phyloP scores from a whole-genome alignment of 1,139 yeast species.

The Yamadazyma sp. region DNA sequence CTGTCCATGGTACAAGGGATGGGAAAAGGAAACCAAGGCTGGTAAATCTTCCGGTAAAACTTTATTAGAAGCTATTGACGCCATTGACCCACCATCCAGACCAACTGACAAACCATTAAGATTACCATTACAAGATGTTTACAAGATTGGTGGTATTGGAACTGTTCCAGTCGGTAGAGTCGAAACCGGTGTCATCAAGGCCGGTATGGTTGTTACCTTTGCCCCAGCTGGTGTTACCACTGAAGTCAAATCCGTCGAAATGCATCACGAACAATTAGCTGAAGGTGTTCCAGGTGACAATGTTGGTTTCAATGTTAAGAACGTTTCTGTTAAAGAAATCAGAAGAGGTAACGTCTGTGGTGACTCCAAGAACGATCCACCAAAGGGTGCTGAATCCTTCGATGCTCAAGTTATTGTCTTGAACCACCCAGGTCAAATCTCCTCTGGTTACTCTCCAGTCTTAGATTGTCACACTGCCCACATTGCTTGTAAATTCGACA shows the following conservation, averaged over 20 bases:
- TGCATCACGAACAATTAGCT: constrained; percentile 87
- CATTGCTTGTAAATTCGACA: constrained; percentile 81
- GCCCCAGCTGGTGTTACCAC: constrained; percentile 94
- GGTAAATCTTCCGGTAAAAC: constrained; percentile 83
- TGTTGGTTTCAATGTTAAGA: constrained; percentile 94
- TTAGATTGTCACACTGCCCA: constrained; percentile 95
- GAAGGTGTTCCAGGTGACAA: constrained; percentile 96
- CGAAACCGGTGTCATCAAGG: constrained; percentile 89
- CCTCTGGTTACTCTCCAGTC: constrained; percentile 92
- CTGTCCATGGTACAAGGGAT: constrained; percentile 87
- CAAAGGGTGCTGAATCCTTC: constrained; percentile 80
- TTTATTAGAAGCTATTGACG: constrained; percentile 83
- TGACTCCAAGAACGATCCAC: constrained; percentile 95
- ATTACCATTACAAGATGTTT: constrained; percentile 89
- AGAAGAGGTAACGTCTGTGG: constrained; percentile 96
- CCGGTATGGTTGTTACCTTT: constrained; percentile 87
- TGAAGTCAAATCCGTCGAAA: constrained; percentile 91
- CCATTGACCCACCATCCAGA: no score
- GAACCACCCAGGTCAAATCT: constrained; percentile 93
- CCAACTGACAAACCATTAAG: constrained; percentile 90
- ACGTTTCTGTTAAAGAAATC: constrained; percentile 90
- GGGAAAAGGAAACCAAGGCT: constrained; percentile 82
- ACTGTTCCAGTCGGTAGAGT: constrained; percentile 95
- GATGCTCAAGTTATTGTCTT: constrained; percentile 86
- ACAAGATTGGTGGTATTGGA: constrained; percentile 93